Evolutionary conservation across 2,329 filamentous ascomycete species (phyloP).

Genomic region (Alternaria triticina): DNA sequence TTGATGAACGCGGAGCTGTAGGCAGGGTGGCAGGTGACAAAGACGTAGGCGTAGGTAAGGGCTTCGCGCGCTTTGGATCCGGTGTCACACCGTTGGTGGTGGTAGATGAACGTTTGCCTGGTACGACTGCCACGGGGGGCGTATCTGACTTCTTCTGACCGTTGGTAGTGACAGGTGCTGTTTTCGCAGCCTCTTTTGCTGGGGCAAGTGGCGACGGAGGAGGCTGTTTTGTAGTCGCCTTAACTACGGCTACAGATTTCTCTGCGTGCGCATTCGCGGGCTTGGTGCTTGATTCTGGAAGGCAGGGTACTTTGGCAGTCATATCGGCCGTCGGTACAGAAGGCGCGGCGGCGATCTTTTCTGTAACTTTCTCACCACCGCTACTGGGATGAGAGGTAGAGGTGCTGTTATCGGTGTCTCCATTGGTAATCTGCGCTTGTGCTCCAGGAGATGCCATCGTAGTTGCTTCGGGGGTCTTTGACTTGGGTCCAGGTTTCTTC

Average conservation of each 20-base stretch:
- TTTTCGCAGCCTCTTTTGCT: not conserved
- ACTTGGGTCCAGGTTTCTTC: not conserved
- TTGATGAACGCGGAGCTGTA: constrained; percentile 1
- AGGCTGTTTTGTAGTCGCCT: not conserved
- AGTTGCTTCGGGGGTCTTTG: not conserved
- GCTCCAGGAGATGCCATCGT: not conserved
- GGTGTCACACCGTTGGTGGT: not conserved
- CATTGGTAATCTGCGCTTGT: not conserved
- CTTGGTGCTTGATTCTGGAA: not conserved
- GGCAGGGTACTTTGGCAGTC: not conserved
- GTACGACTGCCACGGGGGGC: not conserved
- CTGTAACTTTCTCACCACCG: not conserved
- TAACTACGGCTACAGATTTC: not conserved
- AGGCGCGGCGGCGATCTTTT: not conserved
- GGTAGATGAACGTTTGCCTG: constrained; percentile 12
- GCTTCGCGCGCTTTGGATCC: constrained; percentile 19
- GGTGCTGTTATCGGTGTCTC: not conserved
- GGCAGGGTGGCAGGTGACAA: not conserved
- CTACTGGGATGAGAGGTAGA: not conserved
- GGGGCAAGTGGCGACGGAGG: not conserved
- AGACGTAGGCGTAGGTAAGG: not conserved
- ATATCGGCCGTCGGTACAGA: not conserved
- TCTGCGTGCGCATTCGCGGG: not conserved
- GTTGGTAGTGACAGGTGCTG: not conserved
- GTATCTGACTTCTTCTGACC: not conserved